Evolutionary conservation across 2,329 filamentous ascomycete genomes (phyloP).

Genomic region (Periconia sp.): DNA sequence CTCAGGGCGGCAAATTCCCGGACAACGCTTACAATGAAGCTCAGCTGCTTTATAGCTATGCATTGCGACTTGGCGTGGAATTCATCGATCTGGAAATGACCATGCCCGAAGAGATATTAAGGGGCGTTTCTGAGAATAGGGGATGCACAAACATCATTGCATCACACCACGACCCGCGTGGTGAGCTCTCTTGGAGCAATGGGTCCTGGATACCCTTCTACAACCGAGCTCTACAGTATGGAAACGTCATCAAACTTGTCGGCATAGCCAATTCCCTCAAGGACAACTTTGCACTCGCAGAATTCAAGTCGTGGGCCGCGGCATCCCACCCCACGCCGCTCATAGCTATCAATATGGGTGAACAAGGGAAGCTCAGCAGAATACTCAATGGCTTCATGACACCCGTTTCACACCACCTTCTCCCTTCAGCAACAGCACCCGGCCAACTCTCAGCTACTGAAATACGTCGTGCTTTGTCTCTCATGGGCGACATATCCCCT

Average conservation of each 20-base stretch:
- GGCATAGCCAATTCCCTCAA: conserved; percentile 74
- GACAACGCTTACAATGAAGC: conserved; percentile 73
- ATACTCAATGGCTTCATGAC: conserved; percentile 93
- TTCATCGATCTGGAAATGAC: conserved; percentile 93
- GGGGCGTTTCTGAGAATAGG: conserved; percentile 67
- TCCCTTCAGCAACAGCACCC: conserved; percentile 93
- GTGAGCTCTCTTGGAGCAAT: conserved; percentile 81
- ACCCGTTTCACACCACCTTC: conserved; percentile 82
- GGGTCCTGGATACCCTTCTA: conserved; percentile 91
- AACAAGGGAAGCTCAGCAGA: conserved; percentile 81
- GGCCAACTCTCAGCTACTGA: conserved; percentile 90
- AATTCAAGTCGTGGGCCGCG: conserved; percentile 77
- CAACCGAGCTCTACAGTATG: conserved; percentile 85
- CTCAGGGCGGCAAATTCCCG: conserved; percentile 86
- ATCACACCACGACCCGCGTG: conserved; percentile 87
- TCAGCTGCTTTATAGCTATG: conserved; percentile 73
- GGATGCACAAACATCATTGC: conserved; percentile 83
- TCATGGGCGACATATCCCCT: conserved; percentile 76
- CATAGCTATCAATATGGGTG: conserved; percentile 95
- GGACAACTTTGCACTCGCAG: conserved; percentile 83
- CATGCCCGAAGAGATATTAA: conserved; percentile 74
- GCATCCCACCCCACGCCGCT: conserved; percentile 76
- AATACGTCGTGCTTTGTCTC: conserved; percentile 74
- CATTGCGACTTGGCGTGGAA: conserved; percentile 81
- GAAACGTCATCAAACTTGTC: conserved; percentile 92